phyloP scores from a whole-genome alignment of 2,329 filamentous ascomycete genomes.

The Penicillium hesseltinei region DNA sequence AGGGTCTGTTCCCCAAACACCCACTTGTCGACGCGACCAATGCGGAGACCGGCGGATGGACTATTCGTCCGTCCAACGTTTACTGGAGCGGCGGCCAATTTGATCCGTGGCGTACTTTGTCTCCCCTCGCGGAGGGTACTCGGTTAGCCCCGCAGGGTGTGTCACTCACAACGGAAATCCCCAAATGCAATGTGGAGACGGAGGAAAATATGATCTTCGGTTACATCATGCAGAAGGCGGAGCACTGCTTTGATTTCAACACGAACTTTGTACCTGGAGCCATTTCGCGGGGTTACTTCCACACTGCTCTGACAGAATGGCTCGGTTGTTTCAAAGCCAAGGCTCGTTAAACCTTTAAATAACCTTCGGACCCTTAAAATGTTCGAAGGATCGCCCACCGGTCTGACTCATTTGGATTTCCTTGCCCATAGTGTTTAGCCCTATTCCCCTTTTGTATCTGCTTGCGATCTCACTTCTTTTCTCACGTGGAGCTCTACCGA shows the following conservation, averaged over 20 bases:
- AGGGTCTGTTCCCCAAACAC: constrained; percentile 42
- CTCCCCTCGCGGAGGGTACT: constrained; percentile 42
- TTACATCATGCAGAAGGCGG: constrained; percentile 45
- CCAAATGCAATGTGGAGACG: constrained; percentile 43
- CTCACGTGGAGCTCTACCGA: constrained; percentile 7
- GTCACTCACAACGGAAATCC: constrained; percentile 41
- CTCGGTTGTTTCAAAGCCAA: constrained; percentile 40
- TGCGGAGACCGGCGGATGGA: constrained; percentile 50
- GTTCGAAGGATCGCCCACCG: background rate
- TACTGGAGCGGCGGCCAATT: constrained; percentile 53
- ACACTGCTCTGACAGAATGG: constrained; percentile 47
- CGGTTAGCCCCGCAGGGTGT: constrained; percentile 41
- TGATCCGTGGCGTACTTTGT: constrained; percentile 53
- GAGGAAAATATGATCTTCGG: constrained; percentile 47
- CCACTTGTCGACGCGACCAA: constrained; percentile 45
- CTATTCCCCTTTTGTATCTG: constrained; percentile 8
- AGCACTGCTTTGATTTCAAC: constrained; percentile 52
- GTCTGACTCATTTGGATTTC: background rate
- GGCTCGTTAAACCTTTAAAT: background rate
- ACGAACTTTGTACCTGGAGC: constrained; percentile 32
- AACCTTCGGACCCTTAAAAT: background rate
- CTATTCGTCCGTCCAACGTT: constrained; percentile 51
- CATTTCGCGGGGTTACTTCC: constrained; percentile 40
- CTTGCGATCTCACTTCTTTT: background rate
- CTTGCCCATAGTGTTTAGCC: background rate